phyloP scores from a whole-genome alignment of 2,329 filamentous ascomycete genomes.

The Fusarium xylarioides region DNA sequence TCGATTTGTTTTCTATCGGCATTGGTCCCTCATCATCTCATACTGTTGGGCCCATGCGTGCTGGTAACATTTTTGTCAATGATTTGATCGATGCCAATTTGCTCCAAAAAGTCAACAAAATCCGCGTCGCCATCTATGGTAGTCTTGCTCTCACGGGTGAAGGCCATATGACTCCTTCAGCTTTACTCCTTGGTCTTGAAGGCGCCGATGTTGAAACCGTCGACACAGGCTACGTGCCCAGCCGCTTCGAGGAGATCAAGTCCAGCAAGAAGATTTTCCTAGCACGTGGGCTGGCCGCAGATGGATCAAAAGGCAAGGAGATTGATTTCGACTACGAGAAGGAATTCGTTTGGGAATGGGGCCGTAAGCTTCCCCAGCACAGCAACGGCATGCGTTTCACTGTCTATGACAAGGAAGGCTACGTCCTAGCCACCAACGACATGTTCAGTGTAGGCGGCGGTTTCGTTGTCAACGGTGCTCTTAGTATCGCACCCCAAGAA shows the following conservation, averaged over 20 bases:
- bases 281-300: slow-evolving; percentile 51
- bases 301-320: slow-evolving; percentile 51
- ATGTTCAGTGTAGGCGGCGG: slow-evolving; percentile 63
- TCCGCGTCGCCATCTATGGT: slow-evolving; percentile 59
- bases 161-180: slow-evolving; percentile 62
- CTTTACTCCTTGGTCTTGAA: slow-evolving; percentile 59
- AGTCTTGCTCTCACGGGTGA: slow-evolving; percentile 61
- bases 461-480: slow-evolving; percentile 60
- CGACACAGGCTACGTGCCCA: slow-evolving; percentile 58
- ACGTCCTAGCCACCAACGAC: slow-evolving; percentile 59
- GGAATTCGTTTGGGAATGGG: slow-evolving; percentile 62
- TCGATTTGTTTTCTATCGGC: slow-evolving; percentile 62
- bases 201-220: slow-evolving; percentile 60
- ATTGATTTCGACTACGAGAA: slow-evolving; percentile 59
- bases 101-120: slow-evolving; percentile 56
- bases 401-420: slow-evolving; percentile 58
- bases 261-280: slow-evolving; percentile 54
- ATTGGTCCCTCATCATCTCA: slow-evolving; percentile 62
- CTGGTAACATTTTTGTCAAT: slow-evolving; percentile 60
- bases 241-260: slow-evolving; percentile 58
- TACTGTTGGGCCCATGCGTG: slow-evolving; percentile 62
- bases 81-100: slow-evolving; percentile 57
- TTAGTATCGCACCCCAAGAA: slow-evolving; percentile 52
- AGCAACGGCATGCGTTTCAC: slow-evolving; percentile 63
- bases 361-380: slow-evolving; percentile 59